Evolutionary conservation across 805 yeast species (phyloP), one percentile per base, ranked within the genome.

Genomic region (Wickerhamiella shivajii): DNA sequence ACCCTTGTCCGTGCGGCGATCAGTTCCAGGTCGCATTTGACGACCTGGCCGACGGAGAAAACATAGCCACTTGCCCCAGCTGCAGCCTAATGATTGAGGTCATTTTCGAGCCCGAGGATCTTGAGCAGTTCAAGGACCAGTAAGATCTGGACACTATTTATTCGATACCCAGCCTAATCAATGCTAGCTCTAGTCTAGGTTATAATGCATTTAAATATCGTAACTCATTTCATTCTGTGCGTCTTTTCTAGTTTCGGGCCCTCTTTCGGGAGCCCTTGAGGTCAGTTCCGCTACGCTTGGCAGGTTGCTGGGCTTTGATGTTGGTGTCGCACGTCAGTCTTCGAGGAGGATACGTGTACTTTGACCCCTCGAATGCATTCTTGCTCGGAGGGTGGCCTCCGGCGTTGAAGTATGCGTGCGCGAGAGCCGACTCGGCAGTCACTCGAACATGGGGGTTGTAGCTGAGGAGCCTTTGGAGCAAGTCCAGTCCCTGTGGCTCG

Each of bases 1-100:
- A 85, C 49, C 98, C 98, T 3, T 90, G 98, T 63, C 98, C 98
- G 1, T 90, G 98, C 56, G 98, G 98, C 7, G 98, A 90, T 55
- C 66, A 74, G 49, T 90, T 90, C 57, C 93, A 87, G 50, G 79
- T 90, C 18, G 63, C 71, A 19, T 63, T 84, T 32, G 90, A 77
- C 46, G 98, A 90, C 51, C 63, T 90, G 54, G 62, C 64, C 40
- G 95, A 84, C 45, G 98, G 96, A 6, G 92, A 81, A 46, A 84
- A 83, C 40, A 73, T 83, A 19, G 98, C 98, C 0, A 92, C 87
- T 12, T 90, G 98, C 56, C 98, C 98, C 18, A 77, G 92, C 36
- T 90, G 98, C 57, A 79, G 93, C 14, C 61, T 90, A 34, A 84
- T 83, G 92, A 84, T 84, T 24, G 76, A 78, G 52, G 92, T 90